Conservation (phyloP, 2,329 filamentous ascomycete species). For the Aureobasidium pullulans region DNA sequence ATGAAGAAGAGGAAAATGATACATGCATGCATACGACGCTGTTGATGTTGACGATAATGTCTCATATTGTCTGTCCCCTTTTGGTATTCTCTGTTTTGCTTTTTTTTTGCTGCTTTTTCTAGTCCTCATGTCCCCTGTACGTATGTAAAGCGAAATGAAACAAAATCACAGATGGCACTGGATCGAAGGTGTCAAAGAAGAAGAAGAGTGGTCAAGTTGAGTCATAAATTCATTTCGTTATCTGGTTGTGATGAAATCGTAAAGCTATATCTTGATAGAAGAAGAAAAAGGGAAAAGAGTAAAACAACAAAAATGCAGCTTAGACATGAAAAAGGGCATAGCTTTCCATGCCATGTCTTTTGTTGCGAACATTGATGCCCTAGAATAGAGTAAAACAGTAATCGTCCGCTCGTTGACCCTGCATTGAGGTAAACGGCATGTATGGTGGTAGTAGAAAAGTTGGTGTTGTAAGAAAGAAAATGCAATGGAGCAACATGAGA, state of each 20-base stretch:
- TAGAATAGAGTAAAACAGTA: background rate
- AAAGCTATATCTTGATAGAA: background rate
- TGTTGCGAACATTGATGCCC: background rate
- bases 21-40: background rate
- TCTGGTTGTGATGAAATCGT: conserved; percentile 1
- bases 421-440: background rate
- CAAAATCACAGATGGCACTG: background rate
- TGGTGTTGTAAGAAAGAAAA: background rate
- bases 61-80: background rate
- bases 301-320: background rate
- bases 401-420: background rate
- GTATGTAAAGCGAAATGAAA: background rate
- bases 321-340: background rate
- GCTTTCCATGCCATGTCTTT: background rate
- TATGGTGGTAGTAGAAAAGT: background rate
- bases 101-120: background rate
- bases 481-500: background rate
- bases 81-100: background rate
- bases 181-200: no score
- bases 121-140: background rate
- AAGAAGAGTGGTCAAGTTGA: no score
- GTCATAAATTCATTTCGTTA: conserved; percentile 10
- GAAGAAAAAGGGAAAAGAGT: background rate
- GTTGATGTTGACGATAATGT: conserved; percentile 12
- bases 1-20: background rate